Percentiles rank a stretch among this genome's conserved stretches.
phyloP scores from a whole-genome alignment of 2,329 filamentous ascomycete species.

The Diaporthe citri region DNA sequence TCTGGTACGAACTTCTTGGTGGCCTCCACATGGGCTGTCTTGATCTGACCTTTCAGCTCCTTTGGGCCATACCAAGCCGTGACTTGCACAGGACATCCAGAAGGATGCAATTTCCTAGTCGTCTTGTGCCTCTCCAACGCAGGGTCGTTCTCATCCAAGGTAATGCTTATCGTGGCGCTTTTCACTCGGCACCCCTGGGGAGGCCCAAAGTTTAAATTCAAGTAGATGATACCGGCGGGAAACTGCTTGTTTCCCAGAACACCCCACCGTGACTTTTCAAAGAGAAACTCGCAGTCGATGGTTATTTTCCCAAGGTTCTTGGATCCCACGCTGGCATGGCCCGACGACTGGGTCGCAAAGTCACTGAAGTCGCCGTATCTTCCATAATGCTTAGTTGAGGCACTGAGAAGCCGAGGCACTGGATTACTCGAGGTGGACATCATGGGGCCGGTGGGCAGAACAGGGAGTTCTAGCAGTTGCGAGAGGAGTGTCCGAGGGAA shows the following conservation, averaged over 20 bases:
- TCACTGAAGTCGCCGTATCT: conserved; percentile 33
- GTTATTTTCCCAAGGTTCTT: conserved; percentile 43
- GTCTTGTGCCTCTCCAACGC: conserved; percentile 38
- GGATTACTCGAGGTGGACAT: background rate
- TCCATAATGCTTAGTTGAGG: conserved; percentile 7
- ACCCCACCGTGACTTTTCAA: conserved; percentile 48
- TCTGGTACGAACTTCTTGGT: conserved; percentile 41
- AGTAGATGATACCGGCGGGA: conserved; percentile 47
- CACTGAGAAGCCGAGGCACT: conserved; percentile 2
- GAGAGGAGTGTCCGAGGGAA: background rate
- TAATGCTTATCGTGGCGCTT: conserved; percentile 44
- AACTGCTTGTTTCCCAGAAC: conserved; percentile 40
- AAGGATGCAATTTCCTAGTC: background rate
- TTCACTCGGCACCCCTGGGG: conserved; percentile 45
- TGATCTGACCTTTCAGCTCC: conserved; percentile 42
- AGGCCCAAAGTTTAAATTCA: conserved; percentile 46
- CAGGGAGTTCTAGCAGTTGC: background rate
- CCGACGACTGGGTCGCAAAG: conserved; percentile 28
- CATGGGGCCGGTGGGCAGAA: background rate
- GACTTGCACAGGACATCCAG: conserved; percentile 43
- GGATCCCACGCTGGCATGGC: conserved; percentile 27
- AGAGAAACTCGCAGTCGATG: conserved; percentile 47
- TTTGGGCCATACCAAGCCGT: conserved; percentile 43
- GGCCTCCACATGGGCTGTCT: conserved; percentile 37
- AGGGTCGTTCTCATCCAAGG: conserved; percentile 45